Percentiles rank a stretch among this genome's conserved stretches.
Evolutionary conservation across 495 filamentous ascomycete genomes (phyloP).

Genomic region (Tuber borchii): DNA sequence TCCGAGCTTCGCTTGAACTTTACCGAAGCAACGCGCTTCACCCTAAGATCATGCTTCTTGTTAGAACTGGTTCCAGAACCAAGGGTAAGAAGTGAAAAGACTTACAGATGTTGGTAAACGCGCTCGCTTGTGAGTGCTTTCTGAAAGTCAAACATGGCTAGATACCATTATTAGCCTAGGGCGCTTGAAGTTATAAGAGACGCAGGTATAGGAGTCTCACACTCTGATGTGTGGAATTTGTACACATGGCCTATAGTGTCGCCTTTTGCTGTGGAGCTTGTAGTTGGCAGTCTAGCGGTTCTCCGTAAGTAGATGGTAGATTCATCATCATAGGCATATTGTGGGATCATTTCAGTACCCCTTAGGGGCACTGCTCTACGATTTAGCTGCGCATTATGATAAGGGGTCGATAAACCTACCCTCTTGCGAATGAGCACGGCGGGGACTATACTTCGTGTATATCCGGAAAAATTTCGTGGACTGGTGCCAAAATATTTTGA

Average conservation of each 20-base stretch:
- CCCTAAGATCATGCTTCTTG: background rate
- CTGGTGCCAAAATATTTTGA: slow-evolving; percentile 24
- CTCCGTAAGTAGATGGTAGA: slow-evolving; percentile 20
- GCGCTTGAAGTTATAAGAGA: background rate
- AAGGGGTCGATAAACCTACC: slow-evolving; percentile 9
- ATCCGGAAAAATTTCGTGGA: slow-evolving; percentile 17
- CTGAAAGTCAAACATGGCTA: slow-evolving; percentile 22
- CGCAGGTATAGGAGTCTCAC: background rate
- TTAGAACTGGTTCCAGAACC: background rate
- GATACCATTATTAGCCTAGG: slow-evolving; percentile 1
- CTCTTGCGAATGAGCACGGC: slow-evolving; percentile 19
- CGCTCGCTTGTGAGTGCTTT: slow-evolving; percentile 17
- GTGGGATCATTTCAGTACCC: slow-evolving; percentile 16
- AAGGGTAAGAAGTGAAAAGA: background rate
- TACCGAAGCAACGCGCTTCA: slow-evolving; percentile 22
- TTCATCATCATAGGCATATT: slow-evolving; percentile 19
- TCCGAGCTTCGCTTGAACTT: slow-evolving; percentile 17
- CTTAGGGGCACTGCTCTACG: slow-evolving; percentile 10
- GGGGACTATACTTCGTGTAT: slow-evolving; percentile 13
- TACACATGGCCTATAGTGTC: slow-evolving; percentile 18
- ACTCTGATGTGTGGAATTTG: slow-evolving; percentile 14
- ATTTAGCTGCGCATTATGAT: background rate
- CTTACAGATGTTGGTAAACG: slow-evolving; percentile 24
- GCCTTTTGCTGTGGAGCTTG: background rate
- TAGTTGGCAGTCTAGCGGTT: background rate